Conservation (phyloP, 1,284 basidiomycete species). For the Phellinidium pouzarii region DNA sequence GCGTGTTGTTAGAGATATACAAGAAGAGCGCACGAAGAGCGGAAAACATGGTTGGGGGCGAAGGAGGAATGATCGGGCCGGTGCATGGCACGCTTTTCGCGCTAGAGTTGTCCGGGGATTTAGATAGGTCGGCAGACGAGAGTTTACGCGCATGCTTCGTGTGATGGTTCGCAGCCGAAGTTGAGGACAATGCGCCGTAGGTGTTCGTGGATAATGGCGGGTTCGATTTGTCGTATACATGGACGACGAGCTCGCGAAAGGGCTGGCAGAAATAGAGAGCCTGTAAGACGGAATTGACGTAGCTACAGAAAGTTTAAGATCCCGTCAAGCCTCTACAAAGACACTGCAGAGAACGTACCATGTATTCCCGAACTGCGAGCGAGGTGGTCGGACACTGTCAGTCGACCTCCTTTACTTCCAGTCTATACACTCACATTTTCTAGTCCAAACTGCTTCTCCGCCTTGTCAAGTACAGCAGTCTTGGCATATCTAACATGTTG, state of each 20-base stretch:
- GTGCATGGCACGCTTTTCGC: slow-evolving; percentile 23
- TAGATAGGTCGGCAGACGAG: slow-evolving; percentile 30
- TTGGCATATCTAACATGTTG: slow-evolving; percentile 27
- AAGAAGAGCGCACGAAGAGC: slow-evolving; percentile 88
- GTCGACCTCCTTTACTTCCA: background rate
- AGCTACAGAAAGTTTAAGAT: slow-evolving; percentile 45
- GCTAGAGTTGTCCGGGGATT: slow-evolving; percentile 21
- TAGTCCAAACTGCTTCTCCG: slow-evolving; percentile 83
- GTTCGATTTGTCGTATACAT: slow-evolving; percentile 42
- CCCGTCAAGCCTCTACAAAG: background rate
- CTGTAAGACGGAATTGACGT: slow-evolving; percentile 96
- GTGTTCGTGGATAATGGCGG: slow-evolving; percentile 21
- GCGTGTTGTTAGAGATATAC: slow-evolving; percentile 69
- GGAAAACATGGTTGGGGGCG: slow-evolving; percentile 77
- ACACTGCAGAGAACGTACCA: slow-evolving; percentile 43
- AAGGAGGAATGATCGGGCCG: slow-evolving; percentile 40
- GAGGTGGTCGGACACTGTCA: slow-evolving; percentile 14
- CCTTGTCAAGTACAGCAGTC: slow-evolving; percentile 35
- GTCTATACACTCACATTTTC: slow-evolving; percentile 71
- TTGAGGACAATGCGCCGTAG: slow-evolving; percentile 19
- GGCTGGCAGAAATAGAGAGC: slow-evolving; percentile 88
- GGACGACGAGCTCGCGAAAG: slow-evolving; percentile 69
- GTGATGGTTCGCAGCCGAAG: slow-evolving; percentile 24
- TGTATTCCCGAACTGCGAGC: slow-evolving; percentile 69
- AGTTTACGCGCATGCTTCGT: slow-evolving; percentile 30